phyloP scores from a whole-genome alignment of 2,329 filamentous ascomycete species.

The Colletotrichum tropicale region DNA sequence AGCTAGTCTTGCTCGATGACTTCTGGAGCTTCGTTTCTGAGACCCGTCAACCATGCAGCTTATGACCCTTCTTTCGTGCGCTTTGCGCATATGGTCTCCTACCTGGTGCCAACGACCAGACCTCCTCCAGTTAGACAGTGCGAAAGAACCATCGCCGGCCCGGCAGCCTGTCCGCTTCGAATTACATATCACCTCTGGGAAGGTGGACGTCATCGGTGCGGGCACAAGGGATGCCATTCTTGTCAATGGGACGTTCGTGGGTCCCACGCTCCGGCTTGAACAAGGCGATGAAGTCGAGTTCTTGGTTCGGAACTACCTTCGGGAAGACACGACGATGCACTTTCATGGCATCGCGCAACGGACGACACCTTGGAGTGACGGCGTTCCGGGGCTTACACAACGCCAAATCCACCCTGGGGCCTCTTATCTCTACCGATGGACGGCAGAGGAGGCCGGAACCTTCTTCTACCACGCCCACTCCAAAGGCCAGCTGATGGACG shows the following conservation, averaged over 20 bases:
- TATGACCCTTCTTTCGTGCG: not conserved
- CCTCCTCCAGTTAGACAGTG: not conserved
- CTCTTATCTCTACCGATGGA: conserved; percentile 37
- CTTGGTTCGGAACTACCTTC: conserved; percentile 30
- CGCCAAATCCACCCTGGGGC: conserved; percentile 38
- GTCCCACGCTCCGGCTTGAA: conserved; percentile 7
- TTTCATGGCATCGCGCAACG: conserved; percentile 25
- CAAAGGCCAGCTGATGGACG: conserved; percentile 10
- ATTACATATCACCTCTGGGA: not conserved
- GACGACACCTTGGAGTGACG: conserved; percentile 47
- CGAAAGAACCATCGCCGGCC: fast-evolving
- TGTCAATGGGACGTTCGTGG: conserved; percentile 20
- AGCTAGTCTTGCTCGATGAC: not conserved
- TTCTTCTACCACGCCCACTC: conserved; percentile 15
- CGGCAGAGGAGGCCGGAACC: conserved; percentile 7
- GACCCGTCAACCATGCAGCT: not conserved
- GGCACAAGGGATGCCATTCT: not conserved
- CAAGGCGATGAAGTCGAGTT: conserved; percentile 23
- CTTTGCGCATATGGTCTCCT: not conserved
- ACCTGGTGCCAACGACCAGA: not conserved
- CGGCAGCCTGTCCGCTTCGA: not conserved
- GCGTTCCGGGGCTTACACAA: conserved; percentile 48
- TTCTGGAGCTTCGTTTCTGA: not conserved
- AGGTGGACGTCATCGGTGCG: not conserved
- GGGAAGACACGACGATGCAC: conserved; percentile 32